Percentiles rank a stretch among this genome's conserved stretches.
These are phyloP conservation scores for Ustilago curta DNA, from an alignment of 1,284 basidiomycete species.

Conservation along the genomic window DNA sequence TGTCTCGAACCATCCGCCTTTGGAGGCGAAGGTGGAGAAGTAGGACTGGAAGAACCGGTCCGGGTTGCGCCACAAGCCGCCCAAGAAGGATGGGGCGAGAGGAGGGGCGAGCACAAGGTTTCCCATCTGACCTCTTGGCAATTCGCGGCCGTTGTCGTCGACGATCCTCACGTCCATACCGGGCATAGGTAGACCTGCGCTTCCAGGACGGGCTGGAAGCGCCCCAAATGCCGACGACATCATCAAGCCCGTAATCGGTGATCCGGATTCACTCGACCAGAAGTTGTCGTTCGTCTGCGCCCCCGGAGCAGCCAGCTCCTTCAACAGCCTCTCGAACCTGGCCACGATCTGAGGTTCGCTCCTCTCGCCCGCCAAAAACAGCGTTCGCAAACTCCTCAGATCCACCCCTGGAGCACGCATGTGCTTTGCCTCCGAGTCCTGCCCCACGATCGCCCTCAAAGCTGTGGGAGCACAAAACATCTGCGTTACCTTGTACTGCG, in stretches of 20 bases:
- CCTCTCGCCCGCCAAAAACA: conserved; percentile 66
- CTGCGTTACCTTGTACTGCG: conserved; percentile 53
- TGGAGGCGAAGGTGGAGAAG: conserved; percentile 58
- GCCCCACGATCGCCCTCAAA: conserved; percentile 59
- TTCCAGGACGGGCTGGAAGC: conserved; percentile 53
- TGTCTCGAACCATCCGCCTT: conserved; percentile 67
- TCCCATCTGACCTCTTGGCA: conserved; percentile 61
- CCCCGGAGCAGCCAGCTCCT: conserved; percentile 59
- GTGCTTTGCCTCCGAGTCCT: conserved; percentile 56
- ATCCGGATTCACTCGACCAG: conserved; percentile 64
- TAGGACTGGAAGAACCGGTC: conserved; percentile 58
- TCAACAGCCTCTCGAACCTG: conserved; percentile 49
- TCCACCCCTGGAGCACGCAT: conserved; percentile 58
- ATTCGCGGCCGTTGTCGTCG: conserved; percentile 59
- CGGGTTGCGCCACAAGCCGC: conserved; percentile 63
- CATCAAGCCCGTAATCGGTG: conserved; percentile 62
- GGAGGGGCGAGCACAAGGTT: conserved; percentile 63
- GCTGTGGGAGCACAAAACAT: conserved; percentile 63
- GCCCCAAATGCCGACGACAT: conserved; percentile 50
- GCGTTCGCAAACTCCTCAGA: conserved; percentile 51
- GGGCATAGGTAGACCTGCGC: conserved; percentile 62
- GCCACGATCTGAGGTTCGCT: conserved; percentile 62
- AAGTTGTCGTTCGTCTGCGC: conserved; percentile 66
- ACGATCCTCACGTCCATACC: conserved; percentile 67
- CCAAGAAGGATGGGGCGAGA: conserved; percentile 57